A percentile compares a stretch with the other conserved stretches of the same genome.
Conservation (phyloP, 345 rosid species). For the Pseudoturritis turrita region DNA sequence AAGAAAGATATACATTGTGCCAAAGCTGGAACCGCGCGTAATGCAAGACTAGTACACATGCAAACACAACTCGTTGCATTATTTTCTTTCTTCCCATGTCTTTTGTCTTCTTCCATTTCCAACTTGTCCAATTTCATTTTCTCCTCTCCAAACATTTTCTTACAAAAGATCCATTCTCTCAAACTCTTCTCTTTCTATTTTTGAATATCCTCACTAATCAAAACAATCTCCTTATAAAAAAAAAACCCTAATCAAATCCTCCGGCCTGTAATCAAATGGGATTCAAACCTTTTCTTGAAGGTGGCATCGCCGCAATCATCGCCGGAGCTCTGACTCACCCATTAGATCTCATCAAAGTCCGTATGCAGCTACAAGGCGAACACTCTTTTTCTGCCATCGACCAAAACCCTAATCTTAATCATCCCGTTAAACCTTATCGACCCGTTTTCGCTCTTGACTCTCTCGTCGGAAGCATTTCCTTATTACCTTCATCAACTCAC, state of each 20-base stretch:
- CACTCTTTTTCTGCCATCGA: conserved; percentile 13
- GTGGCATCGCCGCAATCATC: conserved; percentile 75
- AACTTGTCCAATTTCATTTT: conserved; percentile 26
- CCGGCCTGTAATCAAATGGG: conserved; percentile 64
- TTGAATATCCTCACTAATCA: not conserved
- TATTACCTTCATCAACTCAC: conserved; percentile 31
- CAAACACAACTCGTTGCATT: conserved; percentile 25
- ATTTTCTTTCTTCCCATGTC: conserved; percentile 4
- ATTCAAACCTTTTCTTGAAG: conserved; percentile 73
- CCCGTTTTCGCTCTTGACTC: conserved; percentile 52
- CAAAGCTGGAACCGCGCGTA: conserved; percentile 16
- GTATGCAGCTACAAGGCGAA: conserved; percentile 91
- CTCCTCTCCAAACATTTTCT: conserved; percentile 20
- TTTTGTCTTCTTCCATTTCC: conserved; percentile 21
- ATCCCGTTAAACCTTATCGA: conserved; percentile 35
- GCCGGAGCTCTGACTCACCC: conserved; percentile 87
- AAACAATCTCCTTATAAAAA: not conserved
- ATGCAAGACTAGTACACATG: conserved; percentile 16
- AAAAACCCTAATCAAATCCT: not conserved
- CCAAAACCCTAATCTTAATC: conserved; percentile 14
- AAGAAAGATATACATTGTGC: not conserved
- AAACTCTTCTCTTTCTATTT: not conserved
- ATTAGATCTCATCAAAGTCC: conserved; percentile 82
- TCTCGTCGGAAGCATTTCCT: conserved; percentile 37
- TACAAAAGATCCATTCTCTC: conserved; percentile 19